Evolutionary conservation across 2,329 filamentous ascomycete species (phyloP).

Genomic region (Nigrospora osmanthi): DNA sequence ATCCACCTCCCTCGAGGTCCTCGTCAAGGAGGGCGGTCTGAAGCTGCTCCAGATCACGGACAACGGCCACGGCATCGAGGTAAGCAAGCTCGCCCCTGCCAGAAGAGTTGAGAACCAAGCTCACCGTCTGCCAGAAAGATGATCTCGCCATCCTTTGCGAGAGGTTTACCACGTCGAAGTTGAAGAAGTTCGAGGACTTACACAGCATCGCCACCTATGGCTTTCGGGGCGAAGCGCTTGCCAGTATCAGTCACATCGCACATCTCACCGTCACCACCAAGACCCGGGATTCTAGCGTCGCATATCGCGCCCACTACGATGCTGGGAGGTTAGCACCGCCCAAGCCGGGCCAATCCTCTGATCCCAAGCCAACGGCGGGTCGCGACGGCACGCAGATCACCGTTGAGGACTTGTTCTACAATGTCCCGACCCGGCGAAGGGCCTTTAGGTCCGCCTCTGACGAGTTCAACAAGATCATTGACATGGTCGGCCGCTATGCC

Average conservation of each 20-base stretch:
- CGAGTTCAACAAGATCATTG: conserved; percentile 96
- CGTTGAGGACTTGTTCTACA: conserved; percentile 96
- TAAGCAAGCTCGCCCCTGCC: conserved; percentile 30
- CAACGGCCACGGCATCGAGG: conserved; percentile 92
- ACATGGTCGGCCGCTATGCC: conserved; percentile 88
- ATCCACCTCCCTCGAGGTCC: conserved; percentile 79
- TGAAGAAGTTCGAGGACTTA: conserved; percentile 89
- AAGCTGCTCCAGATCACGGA: conserved; percentile 96
- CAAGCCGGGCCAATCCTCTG: conserved; percentile 80
- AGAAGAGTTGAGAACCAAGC: background rate
- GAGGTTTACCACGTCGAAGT: conserved; percentile 92
- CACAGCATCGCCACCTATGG: conserved; percentile 88
- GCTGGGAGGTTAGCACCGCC: conserved; percentile 73
- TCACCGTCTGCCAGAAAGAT: conserved; percentile 56
- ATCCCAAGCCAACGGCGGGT: conserved; percentile 83
- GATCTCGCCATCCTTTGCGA: conserved; percentile 90
- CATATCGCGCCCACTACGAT: conserved; percentile 84
- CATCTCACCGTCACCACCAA: conserved; percentile 93
- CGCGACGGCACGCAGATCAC: conserved; percentile 89
- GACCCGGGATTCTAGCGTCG: conserved; percentile 78
- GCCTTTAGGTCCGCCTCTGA: conserved; percentile 90
- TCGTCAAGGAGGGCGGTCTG: conserved; percentile 90
- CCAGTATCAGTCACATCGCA: conserved; percentile 97
- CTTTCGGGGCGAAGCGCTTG: conserved; percentile 93
- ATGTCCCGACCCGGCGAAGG: conserved; percentile 76